phyloP scores from a whole-genome alignment of 768 basidiomycete genomes.

The Boletus reticuloceps region DNA sequence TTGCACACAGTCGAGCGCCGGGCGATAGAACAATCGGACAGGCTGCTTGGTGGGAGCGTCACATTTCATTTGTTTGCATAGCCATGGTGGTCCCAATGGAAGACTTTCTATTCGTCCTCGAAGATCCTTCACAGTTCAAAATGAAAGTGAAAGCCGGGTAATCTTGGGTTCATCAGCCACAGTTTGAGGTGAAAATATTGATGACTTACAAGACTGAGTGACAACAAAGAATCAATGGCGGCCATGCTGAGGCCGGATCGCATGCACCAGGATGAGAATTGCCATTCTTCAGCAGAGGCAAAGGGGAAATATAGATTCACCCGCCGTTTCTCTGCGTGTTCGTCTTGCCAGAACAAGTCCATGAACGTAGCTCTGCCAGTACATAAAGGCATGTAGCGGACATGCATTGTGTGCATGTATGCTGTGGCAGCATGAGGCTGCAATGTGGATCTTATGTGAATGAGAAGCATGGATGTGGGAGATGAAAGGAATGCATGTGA shows the following conservation, averaged over 20 bases:
- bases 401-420: no score
- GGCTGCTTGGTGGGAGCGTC: constrained; percentile 17
- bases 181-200: no score
- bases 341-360: not conserved
- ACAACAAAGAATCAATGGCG: not conserved
- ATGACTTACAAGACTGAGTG: not conserved
- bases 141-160: not conserved
- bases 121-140: not conserved
- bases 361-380: not conserved
- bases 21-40: constrained; percentile 28
- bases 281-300: no score
- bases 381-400: no score
- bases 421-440: not conserved
- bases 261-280: not conserved
- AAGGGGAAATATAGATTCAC: no score
- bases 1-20: constrained; percentile 27
- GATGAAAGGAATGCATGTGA: no score
- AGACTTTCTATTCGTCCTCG: not conserved
- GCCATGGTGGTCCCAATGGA: not conserved
- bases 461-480: no score
- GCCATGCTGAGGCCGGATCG: not conserved
- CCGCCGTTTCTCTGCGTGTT: not conserved
- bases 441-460: no score
- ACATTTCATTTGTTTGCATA: not conserved
- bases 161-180: not conserved